phyloP scores from a whole-genome alignment of 805 yeast genomes.

The Saccharomycopsis sp. region DNA sequence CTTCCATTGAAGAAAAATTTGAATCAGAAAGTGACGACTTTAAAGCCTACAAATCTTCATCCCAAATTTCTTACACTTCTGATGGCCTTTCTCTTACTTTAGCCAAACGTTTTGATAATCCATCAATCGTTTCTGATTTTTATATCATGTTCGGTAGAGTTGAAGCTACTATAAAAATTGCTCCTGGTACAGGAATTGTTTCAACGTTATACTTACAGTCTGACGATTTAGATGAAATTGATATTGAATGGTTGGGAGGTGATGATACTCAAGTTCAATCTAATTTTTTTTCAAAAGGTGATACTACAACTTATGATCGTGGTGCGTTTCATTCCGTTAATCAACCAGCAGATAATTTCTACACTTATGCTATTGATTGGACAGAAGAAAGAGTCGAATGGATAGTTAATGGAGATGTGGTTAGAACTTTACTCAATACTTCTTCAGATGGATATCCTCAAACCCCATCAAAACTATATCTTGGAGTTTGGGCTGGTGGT shows the following conservation, averaged over 20 bases:
- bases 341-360: conserved; percentile 35
- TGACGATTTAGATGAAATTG: conserved; percentile 67
- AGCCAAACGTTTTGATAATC: conserved; percentile 44
- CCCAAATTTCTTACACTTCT: conserved; percentile 31
- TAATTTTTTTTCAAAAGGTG: conserved; percentile 50
- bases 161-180: conserved; percentile 48
- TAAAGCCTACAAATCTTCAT: conserved; percentile 31
- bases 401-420: conserved; percentile 45
- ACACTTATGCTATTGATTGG: conserved; percentile 64
- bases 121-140: conserved; percentile 49
- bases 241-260: conserved; percentile 61
- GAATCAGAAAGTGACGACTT: conserved; percentile 33
- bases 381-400: conserved; percentile 40
- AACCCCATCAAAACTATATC: conserved; percentile 43
- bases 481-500: conserved; percentile 45
- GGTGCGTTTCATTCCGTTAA: conserved; percentile 42
- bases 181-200: conserved; percentile 52
- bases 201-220: conserved; percentile 53
- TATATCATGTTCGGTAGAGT: conserved; percentile 66
- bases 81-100: conserved; percentile 43
- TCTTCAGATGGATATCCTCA: conserved; percentile 53
- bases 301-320: conserved; percentile 49
- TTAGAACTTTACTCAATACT: conserved; percentile 40
- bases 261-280: conserved; percentile 44
- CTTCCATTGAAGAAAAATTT: conserved; percentile 44